Evolutionary conservation across 2,329 filamentous ascomycete genomes (phyloP).

Genomic region (Penicillium sp.): DNA sequence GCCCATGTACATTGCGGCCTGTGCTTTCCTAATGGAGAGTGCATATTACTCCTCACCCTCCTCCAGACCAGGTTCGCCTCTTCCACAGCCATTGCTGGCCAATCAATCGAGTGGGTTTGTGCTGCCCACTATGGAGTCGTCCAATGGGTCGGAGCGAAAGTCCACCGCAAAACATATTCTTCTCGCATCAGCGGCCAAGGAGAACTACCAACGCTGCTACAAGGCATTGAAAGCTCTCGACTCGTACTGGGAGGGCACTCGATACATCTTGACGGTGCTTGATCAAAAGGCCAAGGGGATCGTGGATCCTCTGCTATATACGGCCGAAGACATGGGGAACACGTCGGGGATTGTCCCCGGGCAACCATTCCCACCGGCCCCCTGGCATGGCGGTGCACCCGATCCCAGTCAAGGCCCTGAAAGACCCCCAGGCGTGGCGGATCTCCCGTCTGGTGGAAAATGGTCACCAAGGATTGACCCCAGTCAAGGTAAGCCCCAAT

Average conservation of each 20-base stretch:
- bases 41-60: constrained; percentile 65
- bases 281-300: constrained; percentile 87
- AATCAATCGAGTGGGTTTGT: constrained; percentile 37
- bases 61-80: constrained; percentile 55
- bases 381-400: constrained; percentile 47
- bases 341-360: constrained; percentile 56
- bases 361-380: constrained; percentile 51
- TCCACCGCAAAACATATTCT: constrained; percentile 65
- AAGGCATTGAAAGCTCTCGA: constrained; percentile 78
- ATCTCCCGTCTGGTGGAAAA: constrained; percentile 30
- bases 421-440: constrained; percentile 19
- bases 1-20: constrained; percentile 87
- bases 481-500: constrained; percentile 47
- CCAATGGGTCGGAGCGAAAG: constrained; percentile 29
- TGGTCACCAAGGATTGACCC: constrained; percentile 51
- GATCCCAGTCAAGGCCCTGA: constrained; percentile 26
- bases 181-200: constrained; percentile 74
- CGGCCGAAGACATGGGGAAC: constrained; percentile 72
- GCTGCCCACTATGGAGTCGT: constrained; percentile 33
- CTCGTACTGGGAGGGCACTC: constrained; percentile 79
- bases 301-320: constrained; percentile 67
- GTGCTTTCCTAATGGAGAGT: constrained; percentile 82
- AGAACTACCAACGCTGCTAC: constrained; percentile 85
- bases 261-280: constrained; percentile 80
- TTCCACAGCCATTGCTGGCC: constrained; percentile 31